Evolutionary conservation across 768 basidiomycete genomes (phyloP).

Genomic region (Tricholoma bakamatsutake): DNA sequence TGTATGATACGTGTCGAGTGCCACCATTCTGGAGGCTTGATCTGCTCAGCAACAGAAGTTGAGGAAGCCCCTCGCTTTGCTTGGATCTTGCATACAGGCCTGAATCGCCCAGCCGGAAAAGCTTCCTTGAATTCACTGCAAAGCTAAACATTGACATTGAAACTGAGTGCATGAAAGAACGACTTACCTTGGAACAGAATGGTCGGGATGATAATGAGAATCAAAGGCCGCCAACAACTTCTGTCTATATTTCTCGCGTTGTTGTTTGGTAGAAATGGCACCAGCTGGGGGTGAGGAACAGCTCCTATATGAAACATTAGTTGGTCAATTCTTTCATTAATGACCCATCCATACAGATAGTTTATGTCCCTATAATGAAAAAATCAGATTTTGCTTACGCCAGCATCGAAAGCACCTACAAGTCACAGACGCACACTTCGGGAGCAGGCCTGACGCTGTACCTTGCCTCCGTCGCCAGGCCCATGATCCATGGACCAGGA

Average conservation of each 20-base stretch:
- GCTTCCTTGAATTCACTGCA: constrained; percentile 89
- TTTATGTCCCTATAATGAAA: constrained; percentile 62
- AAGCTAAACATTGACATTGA: constrained; percentile 5
- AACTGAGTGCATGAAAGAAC: constrained; percentile 7
- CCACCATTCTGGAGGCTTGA: constrained; percentile 93
- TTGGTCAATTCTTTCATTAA: neutral
- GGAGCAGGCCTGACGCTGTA: constrained; percentile 68
- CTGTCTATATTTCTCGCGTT: constrained; percentile 75
- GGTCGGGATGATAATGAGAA: constrained; percentile 84
- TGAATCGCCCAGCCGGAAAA: constrained; percentile 87
- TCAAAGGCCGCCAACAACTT: constrained; percentile 75
- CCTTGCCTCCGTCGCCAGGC: constrained; percentile 78
- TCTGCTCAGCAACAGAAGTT: constrained; percentile 81
- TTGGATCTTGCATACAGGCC: constrained; percentile 87
- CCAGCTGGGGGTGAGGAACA: constrained; percentile 77
- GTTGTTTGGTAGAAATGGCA: constrained; percentile 69
- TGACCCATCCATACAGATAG: constrained; percentile 50
- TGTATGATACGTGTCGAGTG: constrained; percentile 86
- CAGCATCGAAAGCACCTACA: constrained; percentile 42
- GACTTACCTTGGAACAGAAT: constrained; percentile 64
- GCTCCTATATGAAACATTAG: constrained; percentile 36
- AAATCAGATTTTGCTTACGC: neutral
- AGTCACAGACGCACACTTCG: constrained; percentile 84
- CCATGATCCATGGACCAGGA: constrained; percentile 96
- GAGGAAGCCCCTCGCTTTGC: constrained; percentile 77